phyloP scores from a whole-genome alignment of 2,329 filamentous ascomycete genomes.

The Plenodomus biglobosus region DNA sequence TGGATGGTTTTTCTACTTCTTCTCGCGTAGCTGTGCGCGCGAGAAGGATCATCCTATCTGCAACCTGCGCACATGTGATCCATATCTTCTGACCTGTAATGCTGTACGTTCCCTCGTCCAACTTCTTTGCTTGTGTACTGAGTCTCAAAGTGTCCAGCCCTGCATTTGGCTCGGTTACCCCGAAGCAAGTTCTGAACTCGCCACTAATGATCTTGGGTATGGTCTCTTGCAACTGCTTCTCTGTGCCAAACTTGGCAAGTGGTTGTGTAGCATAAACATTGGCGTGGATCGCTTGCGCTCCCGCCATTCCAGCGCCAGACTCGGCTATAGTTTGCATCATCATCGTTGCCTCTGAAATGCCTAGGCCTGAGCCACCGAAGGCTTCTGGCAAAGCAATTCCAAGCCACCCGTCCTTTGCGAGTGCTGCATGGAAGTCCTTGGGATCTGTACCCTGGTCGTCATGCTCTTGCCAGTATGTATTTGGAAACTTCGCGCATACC shows the following conservation, averaged over 20 bases:
- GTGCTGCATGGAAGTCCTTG: conserved; percentile 71
- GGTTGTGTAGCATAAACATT: conserved; percentile 75
- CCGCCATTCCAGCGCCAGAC: conserved; percentile 77
- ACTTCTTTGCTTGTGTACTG: conserved; percentile 46
- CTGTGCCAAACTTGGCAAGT: conserved; percentile 70
- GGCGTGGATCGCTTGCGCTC: conserved; percentile 60
- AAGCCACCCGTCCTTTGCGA: conserved; percentile 77
- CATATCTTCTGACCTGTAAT: conserved; percentile 83
- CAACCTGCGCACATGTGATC: conserved; percentile 84
- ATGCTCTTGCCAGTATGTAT: conserved; percentile 72
- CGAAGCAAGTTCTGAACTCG: conserved; percentile 73
- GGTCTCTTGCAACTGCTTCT: conserved; percentile 63
- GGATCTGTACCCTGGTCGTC: conserved; percentile 73
- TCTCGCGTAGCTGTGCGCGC: conserved; percentile 73
- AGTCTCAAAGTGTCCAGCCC: conserved; percentile 77
- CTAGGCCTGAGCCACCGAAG: conserved; percentile 72
- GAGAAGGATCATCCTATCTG: conserved; percentile 79
- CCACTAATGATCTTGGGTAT: conserved; percentile 73
- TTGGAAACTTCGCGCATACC: conserved; percentile 70
- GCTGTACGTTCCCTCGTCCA: conserved; percentile 61
- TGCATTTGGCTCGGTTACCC: conserved; percentile 81
- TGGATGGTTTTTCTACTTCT: conserved; percentile 67
- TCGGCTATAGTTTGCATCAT: conserved; percentile 84
- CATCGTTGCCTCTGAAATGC: conserved; percentile 79
- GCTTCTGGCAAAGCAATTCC: conserved; percentile 77